A percentile compares a stretch with the other conserved stretches of the same genome.
Evolutionary conservation across 2,329 filamentous ascomycete genomes (phyloP).

Genomic region (Diaporthe vaccinii): DNA sequence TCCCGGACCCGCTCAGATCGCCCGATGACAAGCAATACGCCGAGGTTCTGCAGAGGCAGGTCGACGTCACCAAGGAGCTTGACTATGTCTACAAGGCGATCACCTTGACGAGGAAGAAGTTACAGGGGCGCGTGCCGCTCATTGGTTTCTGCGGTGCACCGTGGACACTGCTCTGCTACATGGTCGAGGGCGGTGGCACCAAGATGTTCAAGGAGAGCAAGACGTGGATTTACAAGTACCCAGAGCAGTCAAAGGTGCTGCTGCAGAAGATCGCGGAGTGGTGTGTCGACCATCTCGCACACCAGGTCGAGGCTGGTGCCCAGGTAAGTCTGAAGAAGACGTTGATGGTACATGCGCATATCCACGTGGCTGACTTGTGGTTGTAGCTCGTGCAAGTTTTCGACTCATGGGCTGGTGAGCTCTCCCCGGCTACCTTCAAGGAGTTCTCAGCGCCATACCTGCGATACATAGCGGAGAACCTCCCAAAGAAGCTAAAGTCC

Average conservation of each 20-base stretch:
- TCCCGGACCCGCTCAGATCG: conserved; percentile 84
- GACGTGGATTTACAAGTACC: conserved; percentile 95
- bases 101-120: conserved; percentile 88
- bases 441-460: conserved; percentile 90
- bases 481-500: conserved; percentile 81
- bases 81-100: conserved; percentile 98
- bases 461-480: conserved; percentile 82
- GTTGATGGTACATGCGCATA: neutral
- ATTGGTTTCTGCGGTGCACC: conserved; percentile 98
- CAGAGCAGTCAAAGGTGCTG: conserved; percentile 82
- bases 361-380: conserved; percentile 34
- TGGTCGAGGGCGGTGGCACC: conserved; percentile 97
- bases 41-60: conserved; percentile 79
- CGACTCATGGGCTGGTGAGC: conserved; percentile 97
- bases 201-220: conserved; percentile 96
- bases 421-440: conserved; percentile 86
- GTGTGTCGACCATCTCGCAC: conserved; percentile 93
- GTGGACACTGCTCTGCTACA: conserved; percentile 98
- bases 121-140: conserved; percentile 88
- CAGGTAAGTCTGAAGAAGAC: conserved; percentile 68
- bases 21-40: conserved; percentile 88
- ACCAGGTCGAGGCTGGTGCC: conserved; percentile 93
- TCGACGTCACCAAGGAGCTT: conserved; percentile 88
- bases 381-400: conserved; percentile 90
- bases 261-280: conserved; percentile 93